Evolutionary conservation across 768 basidiomycete species (phyloP), one percentile per base, ranked within the genome.

Genomic region (Hericium rajendrae): DNA sequence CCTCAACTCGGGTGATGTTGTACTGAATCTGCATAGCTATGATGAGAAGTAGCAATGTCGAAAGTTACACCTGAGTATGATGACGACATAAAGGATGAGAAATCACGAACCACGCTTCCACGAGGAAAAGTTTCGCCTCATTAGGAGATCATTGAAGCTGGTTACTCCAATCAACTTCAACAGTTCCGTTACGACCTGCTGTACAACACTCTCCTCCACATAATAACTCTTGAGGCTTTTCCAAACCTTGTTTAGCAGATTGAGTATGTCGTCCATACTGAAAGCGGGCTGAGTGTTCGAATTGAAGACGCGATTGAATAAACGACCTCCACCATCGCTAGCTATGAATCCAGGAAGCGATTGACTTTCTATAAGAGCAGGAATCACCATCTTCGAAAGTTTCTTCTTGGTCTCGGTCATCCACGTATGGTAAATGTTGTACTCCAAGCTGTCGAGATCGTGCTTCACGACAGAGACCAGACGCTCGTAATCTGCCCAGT

Each of bases 11-110:
- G 32, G 94, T 98, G 68, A 98, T 97, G 68, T 98, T 98, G 71
- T 99, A 99, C 70, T 99, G 97, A 57, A 99, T 98, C 81, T 99
- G 97, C 97, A 99, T 98, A 4, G 97, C 97, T 97, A 61, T 48
- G 56, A 57, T 18, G 39, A 48, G 13, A 6, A 24, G 57, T 49
- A 60, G 48, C 46, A 53, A 41, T 22, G 16, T 26, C 40, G n/a
- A 39, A 32, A 48, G 26, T 8, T 16, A 6, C 43, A 4, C 32
- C 32, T 32, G 32, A 32, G 32, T 32, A 32, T 32, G 6, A 32
- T 32, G 32, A 10, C 9, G 32, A 32, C 32, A 32, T 10, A 6
- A 32, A 32, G 2, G 3, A 40, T 52, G 26, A 12, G 26, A 40
- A 38, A n/a, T 13, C 20, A 74, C 80, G 54, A 64, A 95, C 94